Evolutionary conservation across 805 yeast species (phyloP).

Genomic region (Saccharomycopsis javanensis): DNA sequence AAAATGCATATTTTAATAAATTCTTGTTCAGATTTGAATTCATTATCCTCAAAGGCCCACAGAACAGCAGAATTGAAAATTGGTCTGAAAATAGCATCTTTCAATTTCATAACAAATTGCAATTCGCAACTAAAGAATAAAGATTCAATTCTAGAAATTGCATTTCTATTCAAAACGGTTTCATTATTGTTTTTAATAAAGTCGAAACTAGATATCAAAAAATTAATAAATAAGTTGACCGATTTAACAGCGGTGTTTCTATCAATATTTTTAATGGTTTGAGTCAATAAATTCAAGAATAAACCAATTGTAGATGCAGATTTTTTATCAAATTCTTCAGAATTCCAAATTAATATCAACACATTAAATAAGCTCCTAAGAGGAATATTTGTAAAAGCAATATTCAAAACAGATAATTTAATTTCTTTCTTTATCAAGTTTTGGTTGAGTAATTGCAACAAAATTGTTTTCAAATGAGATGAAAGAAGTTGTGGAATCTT

Average conservation of each 20-base stretch:
- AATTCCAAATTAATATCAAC: conserved; percentile 53
- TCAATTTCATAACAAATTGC: conserved; percentile 75
- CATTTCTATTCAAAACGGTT: conserved; percentile 52
- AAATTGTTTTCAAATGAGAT: conserved; percentile 54
- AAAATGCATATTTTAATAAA: conserved; percentile 51
- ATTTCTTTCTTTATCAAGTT: conserved; percentile 48
- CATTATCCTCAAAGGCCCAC: conserved; percentile 70
- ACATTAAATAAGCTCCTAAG: conserved; percentile 51
- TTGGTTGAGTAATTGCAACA: conserved; percentile 48
- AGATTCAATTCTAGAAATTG: conserved; percentile 73
- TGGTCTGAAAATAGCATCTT: conserved; percentile 90
- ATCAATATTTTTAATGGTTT: conserved; percentile 54
- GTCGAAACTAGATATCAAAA: conserved; percentile 64
- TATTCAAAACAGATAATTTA: conserved; percentile 51
- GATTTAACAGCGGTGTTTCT: conserved; percentile 58
- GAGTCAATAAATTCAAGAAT: conserved; percentile 57
- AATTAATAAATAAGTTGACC: conserved; percentile 55
- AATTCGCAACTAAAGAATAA: conserved; percentile 66
- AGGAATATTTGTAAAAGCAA: conserved; percentile 60
- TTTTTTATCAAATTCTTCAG: conserved; percentile 30
- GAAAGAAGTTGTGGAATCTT: conserved; percentile 79
- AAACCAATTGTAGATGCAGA: conserved; percentile 46
- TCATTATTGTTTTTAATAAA: conserved; percentile 29
- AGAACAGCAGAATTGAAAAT: conserved; percentile 74
- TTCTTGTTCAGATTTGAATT: conserved; percentile 35